These are phyloP conservation scores for Candida qinlingensis DNA, from an alignment of 805 yeast species.

Conservation along the genomic window DNA sequence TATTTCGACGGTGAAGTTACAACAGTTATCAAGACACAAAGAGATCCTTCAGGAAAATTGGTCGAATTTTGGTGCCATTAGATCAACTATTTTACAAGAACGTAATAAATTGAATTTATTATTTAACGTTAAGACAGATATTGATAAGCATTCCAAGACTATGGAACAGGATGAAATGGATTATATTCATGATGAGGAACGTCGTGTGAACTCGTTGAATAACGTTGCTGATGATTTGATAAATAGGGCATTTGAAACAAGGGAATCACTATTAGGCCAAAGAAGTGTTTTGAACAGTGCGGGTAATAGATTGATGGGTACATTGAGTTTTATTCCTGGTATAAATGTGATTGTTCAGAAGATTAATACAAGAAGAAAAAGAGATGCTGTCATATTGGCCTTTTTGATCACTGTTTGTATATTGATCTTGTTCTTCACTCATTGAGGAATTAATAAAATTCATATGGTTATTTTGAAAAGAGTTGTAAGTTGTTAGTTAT, in stretches of 20 bases:
- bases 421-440: conserved; percentile 53
- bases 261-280: conserved; percentile 80
- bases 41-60: conserved; percentile 71
- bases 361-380: conserved; percentile 82
- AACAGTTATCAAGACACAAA: conserved; percentile 77
- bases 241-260: conserved; percentile 81
- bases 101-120: conserved; percentile 71
- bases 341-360: conserved; percentile 66
- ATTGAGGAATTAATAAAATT: background rate
- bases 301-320: conserved; percentile 53
- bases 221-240: conserved; percentile 73
- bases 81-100: conserved; percentile 58
- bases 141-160: conserved; percentile 57
- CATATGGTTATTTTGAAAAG: background rate
- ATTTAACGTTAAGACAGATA: conserved; percentile 72
- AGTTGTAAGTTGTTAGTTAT: no score
- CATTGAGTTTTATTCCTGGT: conserved; percentile 76
- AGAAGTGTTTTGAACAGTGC: conserved; percentile 58
- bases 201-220: conserved; percentile 68
- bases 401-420: conserved; percentile 68
- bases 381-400: conserved; percentile 84
- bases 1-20: conserved; percentile 67
- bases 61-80: conserved; percentile 54
- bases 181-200: conserved; percentile 73
- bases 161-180: conserved; percentile 46